Evolutionary conservation across 2,329 filamentous ascomycete genomes (phyloP).

Genomic region (Microdochium paspali): DNA sequence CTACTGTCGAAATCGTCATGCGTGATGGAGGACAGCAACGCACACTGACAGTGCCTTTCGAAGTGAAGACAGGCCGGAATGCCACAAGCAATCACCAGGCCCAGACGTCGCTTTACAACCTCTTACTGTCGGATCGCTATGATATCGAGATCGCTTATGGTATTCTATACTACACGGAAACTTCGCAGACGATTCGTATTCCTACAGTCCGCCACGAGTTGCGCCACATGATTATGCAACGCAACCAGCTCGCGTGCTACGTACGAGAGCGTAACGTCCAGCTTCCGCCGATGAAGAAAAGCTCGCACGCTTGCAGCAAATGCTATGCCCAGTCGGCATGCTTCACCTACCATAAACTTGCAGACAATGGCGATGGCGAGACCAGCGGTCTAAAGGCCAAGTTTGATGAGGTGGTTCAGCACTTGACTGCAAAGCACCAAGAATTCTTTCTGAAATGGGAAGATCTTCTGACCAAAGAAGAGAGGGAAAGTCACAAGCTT

Average conservation of each 20-base stretch:
- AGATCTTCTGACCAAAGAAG: constrained; percentile 83
- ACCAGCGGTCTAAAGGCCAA: constrained; percentile 72
- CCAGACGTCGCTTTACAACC: constrained; percentile 88
- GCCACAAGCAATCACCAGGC: constrained; percentile 77
- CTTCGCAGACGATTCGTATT: constrained; percentile 75
- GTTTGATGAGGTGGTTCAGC: constrained; percentile 71
- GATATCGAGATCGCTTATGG: constrained; percentile 87
- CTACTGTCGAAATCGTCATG: constrained; percentile 84
- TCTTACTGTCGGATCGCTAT: constrained; percentile 88
- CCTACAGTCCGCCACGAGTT: constrained; percentile 81
- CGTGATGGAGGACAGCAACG: constrained; percentile 55
- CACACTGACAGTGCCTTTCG: constrained; percentile 80
- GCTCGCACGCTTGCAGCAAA: constrained; percentile 68
- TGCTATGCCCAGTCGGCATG: constrained; percentile 90
- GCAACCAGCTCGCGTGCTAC: constrained; percentile 80
- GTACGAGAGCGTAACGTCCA: constrained; percentile 71
- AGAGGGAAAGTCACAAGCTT: constrained; percentile 79
- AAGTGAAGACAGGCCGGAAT: constrained; percentile 89
- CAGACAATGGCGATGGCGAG: constrained; percentile 74
- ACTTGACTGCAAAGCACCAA: constrained; percentile 65
- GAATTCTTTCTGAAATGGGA: constrained; percentile 96
- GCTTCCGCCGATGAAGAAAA: constrained; percentile 79
- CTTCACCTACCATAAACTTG: constrained; percentile 87
- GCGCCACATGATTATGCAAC: constrained; percentile 92
- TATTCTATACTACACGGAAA: constrained; percentile 91